Base-by-base conservation (phyloP, 768 basidiomycete species). In the Lenzites betulinus region DNA sequence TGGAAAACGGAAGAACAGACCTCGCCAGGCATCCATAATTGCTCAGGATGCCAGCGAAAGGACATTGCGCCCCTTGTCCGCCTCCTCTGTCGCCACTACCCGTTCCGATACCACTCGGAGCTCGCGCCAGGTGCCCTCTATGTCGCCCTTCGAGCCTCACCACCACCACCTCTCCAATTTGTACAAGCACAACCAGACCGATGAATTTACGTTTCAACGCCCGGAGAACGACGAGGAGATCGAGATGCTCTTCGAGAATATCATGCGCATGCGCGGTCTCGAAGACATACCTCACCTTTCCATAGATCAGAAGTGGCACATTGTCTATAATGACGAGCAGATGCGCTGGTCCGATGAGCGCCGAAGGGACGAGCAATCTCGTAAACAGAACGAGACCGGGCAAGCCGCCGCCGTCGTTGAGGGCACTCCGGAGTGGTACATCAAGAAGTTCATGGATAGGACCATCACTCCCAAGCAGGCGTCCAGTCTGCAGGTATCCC, bases 381-480 rank as follows among this genome's bases (percentile, higher is more conserved):
- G 77, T 69, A 85, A 78, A 69, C 86, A 86, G 67, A 76, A 76
- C 7, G 89, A 89, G 63, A 70, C 79, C 3, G 85, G 87, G 7
- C 83, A 84, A 55, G 66, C 83, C 7, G 74, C 76, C 7, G 72
- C 80, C 22, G 80, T 84, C 22, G 74, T 83, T 22, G 83, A 86
- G 55, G 88, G 89, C 62, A 85, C 90, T 9, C 94, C 95, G 1
- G 91, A 97, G 71, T 97, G 90, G 90, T 98, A 94, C 70, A 85
- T 98, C 64, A 85, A 88, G 73, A 93, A 89, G 74, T 93, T 97
- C 71, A 78, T 98, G 69, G 90, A 95, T 69, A 85, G 86, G 60
- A 90, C 90, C 1, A 86, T 97, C 51, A 94, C 88, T 1, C 75
- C 86, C 42, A 91, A 92, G 74, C 87, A 94, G 63, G 90, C 92